Conservation (phyloP, 345 rosid genomes). For the Nasturtium officinale region DNA sequence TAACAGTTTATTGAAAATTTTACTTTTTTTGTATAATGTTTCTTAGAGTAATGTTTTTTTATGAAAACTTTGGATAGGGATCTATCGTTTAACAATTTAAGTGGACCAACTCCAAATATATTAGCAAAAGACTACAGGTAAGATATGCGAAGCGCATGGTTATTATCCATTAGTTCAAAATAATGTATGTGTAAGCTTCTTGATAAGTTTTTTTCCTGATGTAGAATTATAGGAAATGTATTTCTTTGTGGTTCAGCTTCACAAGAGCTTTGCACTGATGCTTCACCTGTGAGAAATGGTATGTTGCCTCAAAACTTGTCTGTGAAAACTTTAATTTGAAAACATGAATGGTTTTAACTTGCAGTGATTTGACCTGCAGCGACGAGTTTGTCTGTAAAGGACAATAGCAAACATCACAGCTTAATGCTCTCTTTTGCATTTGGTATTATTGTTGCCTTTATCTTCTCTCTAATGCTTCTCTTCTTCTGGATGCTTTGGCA, state of each 20-base stretch:
- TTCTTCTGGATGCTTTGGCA: conserved; percentile 82
- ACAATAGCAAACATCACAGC: conserved; percentile 49
- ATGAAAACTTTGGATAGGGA: conserved; percentile 54
- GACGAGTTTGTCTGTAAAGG: conserved; percentile 46
- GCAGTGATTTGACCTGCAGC: conserved; percentile 45
- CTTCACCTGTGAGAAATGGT: conserved; percentile 65
- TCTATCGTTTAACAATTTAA: conserved; percentile 86
- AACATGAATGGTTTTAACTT: conserved; percentile 3
- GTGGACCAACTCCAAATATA: conserved; percentile 86
- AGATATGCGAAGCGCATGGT: neutral
- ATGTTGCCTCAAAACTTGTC: conserved; percentile 25
- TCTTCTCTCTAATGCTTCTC: conserved; percentile 65
- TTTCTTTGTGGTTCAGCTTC: conserved; percentile 69
- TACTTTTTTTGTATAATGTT: neutral
- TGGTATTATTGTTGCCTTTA: conserved; percentile 67
- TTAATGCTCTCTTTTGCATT: conserved; percentile 71
- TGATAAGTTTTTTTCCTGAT: neutral
- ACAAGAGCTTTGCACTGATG: conserved; percentile 54
- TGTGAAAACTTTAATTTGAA: neutral
- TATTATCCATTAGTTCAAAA: no score
- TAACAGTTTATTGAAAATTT: neutral
- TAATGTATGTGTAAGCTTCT: no score
- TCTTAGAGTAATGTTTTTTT: neutral
- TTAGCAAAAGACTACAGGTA: conserved; percentile 88
- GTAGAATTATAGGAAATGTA: conserved; percentile 71